Percentiles rank a stretch among this genome's conserved stretches.
phyloP scores from a whole-genome alignment of 208 protist species.

The Leishmania major region DNA sequence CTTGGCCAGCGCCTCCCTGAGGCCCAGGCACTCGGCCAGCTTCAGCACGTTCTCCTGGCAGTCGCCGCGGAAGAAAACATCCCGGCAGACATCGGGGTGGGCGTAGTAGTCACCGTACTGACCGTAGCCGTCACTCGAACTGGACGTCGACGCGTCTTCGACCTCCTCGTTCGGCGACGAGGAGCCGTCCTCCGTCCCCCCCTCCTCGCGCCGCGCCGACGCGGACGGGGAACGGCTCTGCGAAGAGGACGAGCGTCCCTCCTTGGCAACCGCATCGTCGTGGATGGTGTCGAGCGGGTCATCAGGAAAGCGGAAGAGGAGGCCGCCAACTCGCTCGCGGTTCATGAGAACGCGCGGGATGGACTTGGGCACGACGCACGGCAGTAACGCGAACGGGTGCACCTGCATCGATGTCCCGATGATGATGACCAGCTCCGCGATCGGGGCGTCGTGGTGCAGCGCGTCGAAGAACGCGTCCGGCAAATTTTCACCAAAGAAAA shows the following conservation, averaged over 20 bases:
- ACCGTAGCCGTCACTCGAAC: slow-evolving; percentile 63
- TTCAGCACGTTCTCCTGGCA: slow-evolving; percentile 63
- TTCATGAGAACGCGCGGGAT: slow-evolving; percentile 94
- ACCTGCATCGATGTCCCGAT: slow-evolving; percentile 96
- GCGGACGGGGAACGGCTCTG: not conserved
- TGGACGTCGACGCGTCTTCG: slow-evolving; percentile 11
- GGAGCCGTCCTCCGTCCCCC: too few species aligned
- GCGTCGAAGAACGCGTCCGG: slow-evolving; percentile 84
- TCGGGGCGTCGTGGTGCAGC: slow-evolving; percentile 64
- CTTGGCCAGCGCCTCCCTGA: slow-evolving; percentile 37
- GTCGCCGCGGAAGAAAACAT: slow-evolving; percentile 80
- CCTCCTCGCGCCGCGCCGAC: not conserved
- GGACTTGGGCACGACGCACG: slow-evolving; percentile 43
- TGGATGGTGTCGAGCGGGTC: slow-evolving; percentile 23
- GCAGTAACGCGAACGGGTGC: slow-evolving; percentile 91
- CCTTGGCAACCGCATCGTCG: not conserved
- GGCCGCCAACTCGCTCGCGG: slow-evolving; percentile 68
- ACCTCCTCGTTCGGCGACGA: not conserved
- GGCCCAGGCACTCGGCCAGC: slow-evolving; percentile 55
- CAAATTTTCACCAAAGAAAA: slow-evolving; percentile 97
- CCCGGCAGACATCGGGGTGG: slow-evolving; percentile 40
- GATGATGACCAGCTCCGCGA: slow-evolving; percentile 92
- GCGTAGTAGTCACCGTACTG: slow-evolving; percentile 40
- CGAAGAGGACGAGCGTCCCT: not conserved
- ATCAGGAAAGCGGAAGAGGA: slow-evolving; percentile 73